Conservation (phyloP, 306 rosid species). For the Coriaria nepalensis region DNA sequence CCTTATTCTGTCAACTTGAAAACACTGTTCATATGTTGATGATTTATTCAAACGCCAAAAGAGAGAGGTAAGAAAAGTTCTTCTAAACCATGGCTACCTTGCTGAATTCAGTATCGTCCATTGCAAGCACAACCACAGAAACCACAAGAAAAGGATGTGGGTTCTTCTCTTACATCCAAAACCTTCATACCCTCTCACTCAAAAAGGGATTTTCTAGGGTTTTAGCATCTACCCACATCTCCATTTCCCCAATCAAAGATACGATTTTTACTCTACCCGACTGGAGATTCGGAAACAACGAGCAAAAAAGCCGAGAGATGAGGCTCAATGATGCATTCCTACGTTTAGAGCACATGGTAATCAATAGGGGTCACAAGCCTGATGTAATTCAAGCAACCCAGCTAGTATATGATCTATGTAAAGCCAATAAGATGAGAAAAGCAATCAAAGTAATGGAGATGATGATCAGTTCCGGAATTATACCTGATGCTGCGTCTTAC, state of each 20-base stretch:
- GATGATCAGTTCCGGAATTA: slow-evolving; percentile 58
- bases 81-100: slow-evolving; percentile 39
- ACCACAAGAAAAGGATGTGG: slow-evolving; percentile 28
- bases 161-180: slow-evolving; percentile 32
- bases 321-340: slow-evolving; percentile 55
- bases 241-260: slow-evolving; percentile 45
- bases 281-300: slow-evolving; percentile 53
- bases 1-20: too few relatives aligned
- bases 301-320: slow-evolving; percentile 33
- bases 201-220: slow-evolving; percentile 56
- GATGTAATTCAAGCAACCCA: slow-evolving; percentile 62
- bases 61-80: too few relatives aligned
- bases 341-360: slow-evolving; percentile 46
- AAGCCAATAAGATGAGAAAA: slow-evolving; percentile 42
- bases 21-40: too few relatives aligned
- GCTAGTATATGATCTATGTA: slow-evolving; percentile 76
- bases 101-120: slow-evolving; percentile 34
- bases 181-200: slow-evolving; percentile 29
- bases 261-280: slow-evolving; percentile 47
- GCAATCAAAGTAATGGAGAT: slow-evolving; percentile 68
- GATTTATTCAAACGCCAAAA: too few relatives aligned
- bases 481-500: slow-evolving; percentile 61
- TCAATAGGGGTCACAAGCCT: slow-evolving; percentile 59
- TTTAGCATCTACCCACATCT: slow-evolving; percentile 43
- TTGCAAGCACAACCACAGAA: slow-evolving; percentile 28